phyloP scores from a whole-genome alignment of 2,329 filamentous ascomycete genomes.

The Cercospora janseana region DNA sequence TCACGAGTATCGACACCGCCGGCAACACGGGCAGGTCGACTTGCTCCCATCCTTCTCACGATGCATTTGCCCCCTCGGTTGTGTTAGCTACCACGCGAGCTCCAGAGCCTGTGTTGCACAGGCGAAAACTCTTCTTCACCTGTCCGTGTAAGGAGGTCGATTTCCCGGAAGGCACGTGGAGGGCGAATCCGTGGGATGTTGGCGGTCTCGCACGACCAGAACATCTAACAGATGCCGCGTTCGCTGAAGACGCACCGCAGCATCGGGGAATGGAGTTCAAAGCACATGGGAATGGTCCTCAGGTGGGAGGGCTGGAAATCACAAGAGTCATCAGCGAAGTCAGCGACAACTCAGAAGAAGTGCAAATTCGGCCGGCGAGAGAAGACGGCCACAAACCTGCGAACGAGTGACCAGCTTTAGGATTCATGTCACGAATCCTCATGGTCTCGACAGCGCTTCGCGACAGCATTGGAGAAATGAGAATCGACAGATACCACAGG shows the following conservation, averaged over 20 bases:
- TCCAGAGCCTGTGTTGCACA: slow-evolving; percentile 1
- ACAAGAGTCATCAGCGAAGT: slow-evolving; percentile 1
- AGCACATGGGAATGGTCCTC: background rate
- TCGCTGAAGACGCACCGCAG: background rate
- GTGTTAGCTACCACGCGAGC: background rate
- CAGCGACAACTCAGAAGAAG: slow-evolving; percentile 1
- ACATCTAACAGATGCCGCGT: background rate
- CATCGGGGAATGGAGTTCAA: background rate
- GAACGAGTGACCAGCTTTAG: background rate
- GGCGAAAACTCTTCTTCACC: slow-evolving; percentile 6
- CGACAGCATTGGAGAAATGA: no score
- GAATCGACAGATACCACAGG: no score
- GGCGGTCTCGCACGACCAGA: background rate
- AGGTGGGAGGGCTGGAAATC: background rate
- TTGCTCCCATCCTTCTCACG: slow-evolving; percentile 14
- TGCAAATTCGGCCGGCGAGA: slow-evolving; percentile 1
- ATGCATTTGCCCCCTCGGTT: background rate
- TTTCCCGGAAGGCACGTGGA: slow-evolving; percentile 21
- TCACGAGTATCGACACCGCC: slow-evolving; percentile 16
- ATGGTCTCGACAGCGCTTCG: no score
- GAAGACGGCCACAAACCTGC: background rate
- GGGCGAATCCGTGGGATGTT: slow-evolving; percentile 18
- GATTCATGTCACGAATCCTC: no score
- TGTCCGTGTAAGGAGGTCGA: slow-evolving; percentile 17
- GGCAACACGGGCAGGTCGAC: slow-evolving; percentile 7